Evolutionary conservation across 2,329 filamentous ascomycete genomes (phyloP).

Genomic region (Alternaria postmessia): DNA sequence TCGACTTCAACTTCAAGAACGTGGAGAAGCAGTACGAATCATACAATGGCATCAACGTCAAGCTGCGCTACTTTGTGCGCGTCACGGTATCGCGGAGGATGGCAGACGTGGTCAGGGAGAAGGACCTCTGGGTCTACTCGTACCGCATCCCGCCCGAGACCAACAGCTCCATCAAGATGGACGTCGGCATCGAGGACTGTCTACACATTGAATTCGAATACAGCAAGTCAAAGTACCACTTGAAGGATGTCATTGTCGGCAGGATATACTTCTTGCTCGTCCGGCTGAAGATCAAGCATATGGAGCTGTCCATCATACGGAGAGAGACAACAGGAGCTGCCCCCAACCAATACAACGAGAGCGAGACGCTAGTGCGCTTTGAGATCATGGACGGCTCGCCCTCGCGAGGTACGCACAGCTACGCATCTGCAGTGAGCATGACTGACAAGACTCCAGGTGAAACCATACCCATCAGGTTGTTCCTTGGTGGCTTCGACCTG

Average conservation of each 20-base stretch:
- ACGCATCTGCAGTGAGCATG: neutral
- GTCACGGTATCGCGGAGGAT: constrained; percentile 96
- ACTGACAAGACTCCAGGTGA: constrained; percentile 62
- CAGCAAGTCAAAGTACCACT: constrained; percentile 98
- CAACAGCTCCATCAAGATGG: constrained; percentile 99
- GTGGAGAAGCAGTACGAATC: constrained; percentile 99
- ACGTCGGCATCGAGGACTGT: constrained; percentile 98
- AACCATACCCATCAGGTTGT: constrained; percentile 95
- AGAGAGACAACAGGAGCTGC: constrained; percentile 95
- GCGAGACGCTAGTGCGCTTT: constrained; percentile 95
- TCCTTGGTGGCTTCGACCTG: constrained; percentile 95
- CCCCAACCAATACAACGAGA: constrained; percentile 99
- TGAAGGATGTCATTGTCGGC: constrained; percentile 98
- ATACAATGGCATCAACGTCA: constrained; percentile 99
- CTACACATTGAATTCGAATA: constrained; percentile 99
- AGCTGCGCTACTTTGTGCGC: constrained; percentile 96
- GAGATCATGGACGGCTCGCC: constrained; percentile 99
- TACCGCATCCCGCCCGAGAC: constrained; percentile 98
- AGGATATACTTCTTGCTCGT: constrained; percentile 98
- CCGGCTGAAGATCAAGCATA: constrained; percentile 98
- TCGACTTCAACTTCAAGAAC: constrained; percentile 99
- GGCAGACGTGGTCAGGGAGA: constrained; percentile 97
- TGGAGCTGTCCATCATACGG: constrained; percentile 98
- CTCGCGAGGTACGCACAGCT: constrained; percentile 73
- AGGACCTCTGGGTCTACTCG: constrained; percentile 99